Evolutionary conservation across 2,329 filamentous ascomycete genomes (phyloP).

Genomic region (Talaromyces sp.): DNA sequence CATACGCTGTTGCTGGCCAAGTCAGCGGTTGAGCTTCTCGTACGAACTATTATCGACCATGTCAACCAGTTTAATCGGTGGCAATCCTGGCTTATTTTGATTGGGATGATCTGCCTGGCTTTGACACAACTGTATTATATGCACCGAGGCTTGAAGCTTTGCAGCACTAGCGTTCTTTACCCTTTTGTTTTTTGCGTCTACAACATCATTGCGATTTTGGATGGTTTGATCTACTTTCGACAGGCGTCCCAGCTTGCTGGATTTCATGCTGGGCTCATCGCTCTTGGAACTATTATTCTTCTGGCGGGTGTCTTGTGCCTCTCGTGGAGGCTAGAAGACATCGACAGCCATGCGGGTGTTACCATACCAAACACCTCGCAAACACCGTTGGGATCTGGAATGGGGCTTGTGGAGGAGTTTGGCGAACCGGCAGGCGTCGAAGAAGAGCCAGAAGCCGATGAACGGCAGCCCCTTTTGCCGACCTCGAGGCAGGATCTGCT

Average conservation of each 20-base stretch:
- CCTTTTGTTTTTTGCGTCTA: slow-evolving; percentile 98
- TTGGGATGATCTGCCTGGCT: slow-evolving; percentile 74
- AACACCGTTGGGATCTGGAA: slow-evolving; percentile 72
- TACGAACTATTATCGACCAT: slow-evolving; percentile 76
- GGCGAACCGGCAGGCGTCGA: slow-evolving; percentile 26
- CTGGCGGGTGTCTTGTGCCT: slow-evolving; percentile 83
- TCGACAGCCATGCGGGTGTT: slow-evolving; percentile 30
- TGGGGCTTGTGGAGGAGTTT: slow-evolving; percentile 67
- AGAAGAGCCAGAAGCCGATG: slow-evolving; percentile 37
- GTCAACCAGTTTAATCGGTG: slow-evolving; percentile 92
- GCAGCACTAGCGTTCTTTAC: slow-evolving; percentile 92
- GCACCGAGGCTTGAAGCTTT: slow-evolving; percentile 86
- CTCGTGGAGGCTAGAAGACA: slow-evolving; percentile 84
- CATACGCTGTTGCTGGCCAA: slow-evolving; percentile 92
- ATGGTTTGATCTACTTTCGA: slow-evolving; percentile 93
- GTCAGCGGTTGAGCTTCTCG: slow-evolving; percentile 89
- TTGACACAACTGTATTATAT: slow-evolving; percentile 92
- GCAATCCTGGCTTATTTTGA: slow-evolving; percentile 88
- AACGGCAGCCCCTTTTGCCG: slow-evolving; percentile 35
- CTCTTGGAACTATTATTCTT: slow-evolving; percentile 79
- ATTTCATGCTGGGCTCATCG: slow-evolving; percentile 66
- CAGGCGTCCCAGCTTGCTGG: slow-evolving; percentile 75
- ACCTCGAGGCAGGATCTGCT: slow-evolving; percentile 19
- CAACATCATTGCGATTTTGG: slow-evolving; percentile 96
- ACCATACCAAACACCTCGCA: slow-evolving; percentile 48